Percentiles rank a stretch among this genome's conserved stretches.
phyloP scores from a whole-genome alignment of 495 filamentous ascomycete species.

The Neurospora sp. region DNA sequence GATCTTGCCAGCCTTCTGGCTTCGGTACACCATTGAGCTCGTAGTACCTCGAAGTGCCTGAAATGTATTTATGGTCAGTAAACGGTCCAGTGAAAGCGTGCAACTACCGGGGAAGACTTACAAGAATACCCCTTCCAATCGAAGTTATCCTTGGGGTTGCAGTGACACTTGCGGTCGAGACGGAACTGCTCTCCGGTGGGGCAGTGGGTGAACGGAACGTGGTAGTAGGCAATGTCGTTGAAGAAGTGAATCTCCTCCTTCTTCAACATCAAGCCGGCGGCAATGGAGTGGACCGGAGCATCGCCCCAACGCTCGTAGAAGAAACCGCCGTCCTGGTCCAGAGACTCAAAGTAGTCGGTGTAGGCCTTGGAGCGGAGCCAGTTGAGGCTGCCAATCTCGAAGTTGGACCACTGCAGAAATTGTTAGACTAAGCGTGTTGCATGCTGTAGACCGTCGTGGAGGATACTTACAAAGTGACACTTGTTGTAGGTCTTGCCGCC shows the following conservation, averaged over 20 bases:
- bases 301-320: slow-evolving; percentile 94
- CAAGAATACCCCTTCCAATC: slow-evolving; percentile 98
- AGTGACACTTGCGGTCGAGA: slow-evolving; percentile 77
- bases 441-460: neutral
- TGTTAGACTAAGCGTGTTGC: neutral
- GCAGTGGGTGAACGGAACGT: slow-evolving; percentile 98
- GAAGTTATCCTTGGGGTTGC: slow-evolving; percentile 93
- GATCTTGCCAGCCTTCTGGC: slow-evolving; percentile 70
- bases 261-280: slow-evolving; percentile 69
- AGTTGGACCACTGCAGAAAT: slow-evolving; percentile 70
- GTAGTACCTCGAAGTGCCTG: slow-evolving; percentile 73
- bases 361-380: slow-evolving; percentile 77
- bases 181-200: slow-evolving; percentile 75
- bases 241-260: slow-evolving; percentile 97
- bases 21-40: slow-evolving; percentile 68
- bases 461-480: slow-evolving; percentile 78
- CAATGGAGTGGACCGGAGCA: slow-evolving; percentile 91
- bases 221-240: slow-evolving; percentile 97
- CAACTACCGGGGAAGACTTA: slow-evolving; percentile 35
- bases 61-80: slow-evolving; percentile 4
- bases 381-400: slow-evolving; percentile 75
- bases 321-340: slow-evolving; percentile 79
- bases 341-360: slow-evolving; percentile 65
- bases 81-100: neutral
- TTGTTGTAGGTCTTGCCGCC: slow-evolving; percentile 85